Evolutionary conservation across 202 grass and related monocot species (phyloP).

Genomic region (Zoysia matrella): DNA sequence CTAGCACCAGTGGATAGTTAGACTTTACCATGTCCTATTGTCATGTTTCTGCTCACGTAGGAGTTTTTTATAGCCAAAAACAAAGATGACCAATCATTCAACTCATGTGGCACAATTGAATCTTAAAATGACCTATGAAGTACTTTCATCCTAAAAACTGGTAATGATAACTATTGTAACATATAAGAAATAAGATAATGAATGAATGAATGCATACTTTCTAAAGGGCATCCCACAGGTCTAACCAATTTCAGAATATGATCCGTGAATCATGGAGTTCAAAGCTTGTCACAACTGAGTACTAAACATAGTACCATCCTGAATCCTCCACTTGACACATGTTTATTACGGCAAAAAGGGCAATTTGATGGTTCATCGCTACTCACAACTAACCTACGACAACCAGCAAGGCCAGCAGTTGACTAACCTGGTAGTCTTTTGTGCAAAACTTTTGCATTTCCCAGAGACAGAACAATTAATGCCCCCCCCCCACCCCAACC

Average conservation of each 20-base stretch:
- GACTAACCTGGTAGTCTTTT: not conserved
- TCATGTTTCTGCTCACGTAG: not conserved
- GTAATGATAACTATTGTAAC: not conserved
- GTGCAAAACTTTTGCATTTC: not conserved
- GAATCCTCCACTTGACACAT: not conserved
- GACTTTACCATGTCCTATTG: not conserved
- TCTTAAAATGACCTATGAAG: not conserved
- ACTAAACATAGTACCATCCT: not conserved
- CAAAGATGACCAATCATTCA: not conserved
- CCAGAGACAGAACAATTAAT: not conserved
- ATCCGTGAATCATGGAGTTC: not conserved
- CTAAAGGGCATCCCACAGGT: not conserved
- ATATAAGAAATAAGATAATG: not conserved
- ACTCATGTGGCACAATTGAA: not conserved
- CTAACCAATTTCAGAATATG: not conserved
- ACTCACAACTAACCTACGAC: not conserved
- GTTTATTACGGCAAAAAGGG: not conserved
- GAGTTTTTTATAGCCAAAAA: not conserved
- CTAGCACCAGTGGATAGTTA: not conserved
- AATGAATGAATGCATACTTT: not conserved
- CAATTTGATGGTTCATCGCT: not conserved
- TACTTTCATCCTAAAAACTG: not conserved
- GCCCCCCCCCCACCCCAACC: too few relatives aligned
- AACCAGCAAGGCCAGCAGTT: not conserved
- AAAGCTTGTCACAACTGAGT: not conserved